Evolutionary conservation across 2,329 filamentous ascomycete genomes (phyloP).

Genomic region (Hirsutella minnesotensis): DNA sequence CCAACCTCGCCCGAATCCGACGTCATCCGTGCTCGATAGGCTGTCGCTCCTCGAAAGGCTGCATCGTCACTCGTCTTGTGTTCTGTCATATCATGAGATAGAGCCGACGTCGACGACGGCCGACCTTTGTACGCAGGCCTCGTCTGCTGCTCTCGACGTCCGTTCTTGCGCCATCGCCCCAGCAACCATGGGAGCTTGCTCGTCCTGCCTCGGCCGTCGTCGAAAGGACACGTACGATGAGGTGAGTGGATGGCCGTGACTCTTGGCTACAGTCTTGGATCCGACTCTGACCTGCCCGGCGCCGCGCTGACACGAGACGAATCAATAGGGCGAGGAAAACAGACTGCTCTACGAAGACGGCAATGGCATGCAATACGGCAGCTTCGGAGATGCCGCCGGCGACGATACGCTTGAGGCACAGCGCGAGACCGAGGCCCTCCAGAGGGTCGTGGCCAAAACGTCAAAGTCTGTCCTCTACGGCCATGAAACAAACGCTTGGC

Average conservation of each 20-base stretch:
- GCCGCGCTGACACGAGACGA: slow-evolving; percentile 3
- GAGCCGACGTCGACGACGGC: too few species aligned
- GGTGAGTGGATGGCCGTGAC: too few species aligned
- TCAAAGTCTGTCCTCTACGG: slow-evolving; percentile 39
- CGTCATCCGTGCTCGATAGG: too few species aligned
- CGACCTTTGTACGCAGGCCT: too few species aligned
- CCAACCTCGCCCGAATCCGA: too few species aligned
- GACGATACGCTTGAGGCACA: slow-evolving; percentile 52
- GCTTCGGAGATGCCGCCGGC: slow-evolving; percentile 44
- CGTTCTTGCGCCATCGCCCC: not conserved
- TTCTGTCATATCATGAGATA: too few species aligned
- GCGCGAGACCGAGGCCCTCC: slow-evolving; percentile 51
- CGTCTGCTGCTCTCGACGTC: too few species aligned
- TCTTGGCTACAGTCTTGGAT: not conserved
- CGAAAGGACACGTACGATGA: slow-evolving; percentile 42
- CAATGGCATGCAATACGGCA: slow-evolving; percentile 48
- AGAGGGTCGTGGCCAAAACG: slow-evolving; percentile 51
- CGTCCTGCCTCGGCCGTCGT: slow-evolving; percentile 45
- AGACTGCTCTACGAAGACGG: slow-evolving; percentile 50
- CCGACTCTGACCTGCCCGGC: too few species aligned
- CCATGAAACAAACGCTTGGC: not conserved
- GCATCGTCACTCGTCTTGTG: too few species aligned
- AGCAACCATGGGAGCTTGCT: slow-evolving; percentile 44
- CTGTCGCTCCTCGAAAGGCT: too few species aligned
- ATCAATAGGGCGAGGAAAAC: slow-evolving; percentile 41